A percentile compares a stretch with the other conserved stretches of the same genome.
Evolutionary conservation across 345 rosid genomes (phyloP).

Genomic region (Conringia planisiliqua): DNA sequence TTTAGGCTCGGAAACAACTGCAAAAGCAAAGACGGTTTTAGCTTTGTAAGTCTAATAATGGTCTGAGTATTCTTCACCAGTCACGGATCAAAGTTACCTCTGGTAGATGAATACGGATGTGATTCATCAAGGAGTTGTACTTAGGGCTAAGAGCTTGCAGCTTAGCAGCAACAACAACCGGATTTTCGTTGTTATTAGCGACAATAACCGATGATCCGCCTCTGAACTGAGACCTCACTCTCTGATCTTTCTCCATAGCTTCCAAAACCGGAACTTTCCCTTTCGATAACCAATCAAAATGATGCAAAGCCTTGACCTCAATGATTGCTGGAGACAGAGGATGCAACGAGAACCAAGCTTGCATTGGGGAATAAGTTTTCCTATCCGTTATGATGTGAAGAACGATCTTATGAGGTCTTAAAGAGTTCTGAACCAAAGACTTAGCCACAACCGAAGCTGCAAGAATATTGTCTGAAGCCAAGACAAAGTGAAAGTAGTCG

Average conservation of each 20-base stretch:
- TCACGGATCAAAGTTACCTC: conserved; percentile 49
- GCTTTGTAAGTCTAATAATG: background rate
- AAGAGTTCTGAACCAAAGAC: conserved; percentile 65
- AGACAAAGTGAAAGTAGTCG: conserved; percentile 74
- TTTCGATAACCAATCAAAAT: conserved; percentile 91
- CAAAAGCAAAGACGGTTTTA: background rate
- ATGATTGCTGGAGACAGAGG: conserved; percentile 72
- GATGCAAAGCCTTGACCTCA: conserved; percentile 96
- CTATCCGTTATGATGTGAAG: conserved; percentile 87
- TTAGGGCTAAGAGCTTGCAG: conserved; percentile 94
- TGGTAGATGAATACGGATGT: conserved; percentile 87
- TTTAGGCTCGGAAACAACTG: conserved; percentile 89
- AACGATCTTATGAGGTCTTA: conserved; percentile 61
- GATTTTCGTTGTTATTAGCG: conserved; percentile 67
- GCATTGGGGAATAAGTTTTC: conserved; percentile 95
- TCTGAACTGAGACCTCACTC: conserved; percentile 79
- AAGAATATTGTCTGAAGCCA: conserved; percentile 91
- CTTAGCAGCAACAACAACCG: conserved; percentile 76
- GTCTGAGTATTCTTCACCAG: background rate
- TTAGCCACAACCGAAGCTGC: conserved; percentile 87
- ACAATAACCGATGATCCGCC: conserved; percentile 92
- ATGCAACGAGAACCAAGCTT: conserved; percentile 97
- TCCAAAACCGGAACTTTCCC: conserved; percentile 94
- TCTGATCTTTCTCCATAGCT: conserved; percentile 97
- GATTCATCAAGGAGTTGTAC: conserved; percentile 92